Evolutionary conservation across 306 rosid genomes (phyloP).

Genomic region (Sindora glabra): DNA sequence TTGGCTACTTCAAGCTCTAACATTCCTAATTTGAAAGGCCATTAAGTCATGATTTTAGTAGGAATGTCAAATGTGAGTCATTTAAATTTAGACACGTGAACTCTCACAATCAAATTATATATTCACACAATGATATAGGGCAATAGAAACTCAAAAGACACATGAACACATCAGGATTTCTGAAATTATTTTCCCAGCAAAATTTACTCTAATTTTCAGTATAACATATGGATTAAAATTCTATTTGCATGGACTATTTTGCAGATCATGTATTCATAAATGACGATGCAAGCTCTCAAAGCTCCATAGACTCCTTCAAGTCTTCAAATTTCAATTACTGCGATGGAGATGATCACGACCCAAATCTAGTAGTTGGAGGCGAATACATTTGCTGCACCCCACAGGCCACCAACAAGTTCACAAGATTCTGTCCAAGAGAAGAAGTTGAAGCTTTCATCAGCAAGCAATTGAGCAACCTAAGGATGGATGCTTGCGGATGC

Average conservation of each 20-base stretch:
- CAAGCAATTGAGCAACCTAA: background rate
- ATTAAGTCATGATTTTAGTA: too few relatives aligned
- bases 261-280: constrained; percentile 35
- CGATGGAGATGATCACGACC: constrained; percentile 40
- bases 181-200: too few relatives aligned
- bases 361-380: background rate
- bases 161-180: too few relatives aligned
- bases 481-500: background rate
- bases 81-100: too few relatives aligned
- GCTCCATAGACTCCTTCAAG: constrained; percentile 54
- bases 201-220: background rate
- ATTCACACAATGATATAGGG: too few relatives aligned
- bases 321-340: constrained; percentile 38
- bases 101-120: too few relatives aligned
- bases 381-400: constrained; percentile 16
- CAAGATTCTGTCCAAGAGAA: constrained; percentile 64
- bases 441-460: constrained; percentile 7
- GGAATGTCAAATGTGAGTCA: too few relatives aligned
- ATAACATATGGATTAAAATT: background rate
- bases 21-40: too few relatives aligned
- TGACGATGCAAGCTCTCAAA: constrained; percentile 48
- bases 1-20: too few relatives aligned
- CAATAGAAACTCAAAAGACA: too few relatives aligned
- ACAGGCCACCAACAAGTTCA: constrained; percentile 29
- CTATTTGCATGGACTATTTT: background rate